These are phyloP conservation scores for Alnus rubra DNA, from an alignment of 306 rosid genomes.

Conservation along the genomic window DNA sequence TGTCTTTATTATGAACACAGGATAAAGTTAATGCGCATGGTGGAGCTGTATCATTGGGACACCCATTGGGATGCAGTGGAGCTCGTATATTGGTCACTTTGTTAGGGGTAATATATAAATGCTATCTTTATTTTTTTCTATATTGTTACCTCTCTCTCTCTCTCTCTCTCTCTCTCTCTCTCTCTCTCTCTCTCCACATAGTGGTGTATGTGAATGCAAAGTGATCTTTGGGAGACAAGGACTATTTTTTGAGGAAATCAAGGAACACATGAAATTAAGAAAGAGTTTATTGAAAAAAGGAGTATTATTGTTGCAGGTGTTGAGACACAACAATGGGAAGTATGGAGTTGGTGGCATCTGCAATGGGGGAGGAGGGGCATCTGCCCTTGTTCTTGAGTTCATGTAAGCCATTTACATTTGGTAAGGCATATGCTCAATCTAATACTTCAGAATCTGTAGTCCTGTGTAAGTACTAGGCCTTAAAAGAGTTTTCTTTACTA, in stretches of 20 bases:
- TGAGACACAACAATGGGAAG: conserved; percentile 74
- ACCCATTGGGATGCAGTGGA: conserved; percentile 95
- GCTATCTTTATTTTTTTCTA: background rate
- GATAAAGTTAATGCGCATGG: conserved; percentile 79
- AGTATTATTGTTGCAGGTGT: conserved; percentile 55
- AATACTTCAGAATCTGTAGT: background rate
- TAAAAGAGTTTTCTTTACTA: background rate
- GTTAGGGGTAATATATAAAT: conserved; percentile 64
- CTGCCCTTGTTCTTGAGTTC: conserved; percentile 82
- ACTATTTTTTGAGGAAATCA: conserved; percentile 4
- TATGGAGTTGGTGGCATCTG: conserved; percentile 84
- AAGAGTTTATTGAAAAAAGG: conserved; percentile 23
- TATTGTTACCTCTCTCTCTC: background rate
- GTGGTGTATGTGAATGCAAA: background rate
- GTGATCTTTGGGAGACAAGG: background rate
- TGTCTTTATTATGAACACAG: conserved; percentile 49
- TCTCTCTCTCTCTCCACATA: background rate
- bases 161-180: background rate
- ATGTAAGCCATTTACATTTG: conserved; percentile 52
- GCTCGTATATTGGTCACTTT: conserved; percentile 92
- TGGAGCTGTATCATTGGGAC: conserved; percentile 95
- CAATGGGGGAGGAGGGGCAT: conserved; percentile 99
- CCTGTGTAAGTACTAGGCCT: background rate
- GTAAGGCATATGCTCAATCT: conserved; percentile 8
- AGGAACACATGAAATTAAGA: background rate